Base-by-base conservation (phyloP, 345 rosid species). In the Stellera chamaejasme region DNA sequence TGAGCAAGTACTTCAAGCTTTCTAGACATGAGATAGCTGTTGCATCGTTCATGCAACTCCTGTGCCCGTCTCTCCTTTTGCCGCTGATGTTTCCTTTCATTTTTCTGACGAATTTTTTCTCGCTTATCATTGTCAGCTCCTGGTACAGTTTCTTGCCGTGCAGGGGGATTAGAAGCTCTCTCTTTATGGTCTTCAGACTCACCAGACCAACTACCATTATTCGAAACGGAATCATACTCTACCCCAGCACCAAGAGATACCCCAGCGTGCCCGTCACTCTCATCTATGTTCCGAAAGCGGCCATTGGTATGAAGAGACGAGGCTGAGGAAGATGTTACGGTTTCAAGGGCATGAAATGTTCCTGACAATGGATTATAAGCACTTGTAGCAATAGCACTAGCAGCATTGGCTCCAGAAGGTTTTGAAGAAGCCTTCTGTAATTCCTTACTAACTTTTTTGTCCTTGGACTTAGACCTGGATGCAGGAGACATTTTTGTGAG, bases 161-260 rank as follows among this genome's bases (percentile, higher is more conserved):
- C 52, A 54, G 86, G 59, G 47, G 59, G 62, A 71, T 65, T 77
- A 6, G 75, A 65, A 19, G 67, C 28, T 68, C 79, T 87, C 48
- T 90, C 88, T 74, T 90, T 82, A n/a, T 80, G 95, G 55, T 90
- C 95, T 81, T 90, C 97, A 0, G 97, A 90, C 63, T 90, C 97
- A 28, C 97, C 90, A 10, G 97, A 90, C 75, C 93, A 87, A 79
- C 97, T 90, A 71, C 77, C 93, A 26, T 82, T 90, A 47, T 90
- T 90, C 8, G 97, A 90, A 53, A 87, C 65, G 23, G 87, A 77
- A 77, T 90, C 97, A 71, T 74, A 84, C 62, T 87, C 95, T 16
- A 71, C 55, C 67, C 84, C 90, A 66, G 54, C 68, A 15, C 79
- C 86, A 41, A 27, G 54, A 2, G 76, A 54, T 14, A 77, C 74